Conservation (phyloP, 2,329 filamentous ascomycete genomes). For the Anisogramma anomala region DNA sequence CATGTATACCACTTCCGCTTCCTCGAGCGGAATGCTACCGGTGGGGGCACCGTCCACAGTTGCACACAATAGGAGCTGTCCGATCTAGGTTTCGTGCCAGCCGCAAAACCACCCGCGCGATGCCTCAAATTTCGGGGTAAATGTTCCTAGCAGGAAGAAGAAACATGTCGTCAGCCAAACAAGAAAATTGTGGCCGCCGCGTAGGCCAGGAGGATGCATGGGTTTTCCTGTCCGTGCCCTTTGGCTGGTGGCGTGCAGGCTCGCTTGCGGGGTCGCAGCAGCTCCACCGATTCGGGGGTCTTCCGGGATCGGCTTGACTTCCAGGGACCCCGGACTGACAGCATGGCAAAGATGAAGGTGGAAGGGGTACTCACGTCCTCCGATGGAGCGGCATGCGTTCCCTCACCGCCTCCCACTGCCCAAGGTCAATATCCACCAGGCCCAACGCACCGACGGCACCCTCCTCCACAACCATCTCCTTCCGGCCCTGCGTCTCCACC, state of each 20-base stretch:
- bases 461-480: conserved; percentile 26
- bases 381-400: conserved; percentile 40
- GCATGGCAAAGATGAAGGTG: neutral
- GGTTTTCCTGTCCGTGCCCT: no score
- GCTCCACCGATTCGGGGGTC: no score
- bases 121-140: conserved; percentile 8
- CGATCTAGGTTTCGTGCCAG: neutral
- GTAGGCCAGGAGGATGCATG: no score
- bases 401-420: conserved; percentile 35
- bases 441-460: conserved; percentile 37
- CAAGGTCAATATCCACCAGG: conserved; percentile 43
- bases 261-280: no score
- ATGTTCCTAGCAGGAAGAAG: conserved; percentile 7
- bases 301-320: no score
- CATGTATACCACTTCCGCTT: no score
- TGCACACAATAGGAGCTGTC: no score
- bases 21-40: no score
- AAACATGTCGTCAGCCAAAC: no score
- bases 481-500: conserved; percentile 31
- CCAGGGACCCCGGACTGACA: neutral
- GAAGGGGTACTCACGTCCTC: conserved; percentile 34
- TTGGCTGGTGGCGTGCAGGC: no score
- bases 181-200: no score
- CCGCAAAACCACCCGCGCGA: no score
- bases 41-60: neutral